A percentile compares a stretch with the other conserved stretches of the same genome.
Conservation (phyloP, 306 rosid genomes). For the Sophora flavescens region DNA sequence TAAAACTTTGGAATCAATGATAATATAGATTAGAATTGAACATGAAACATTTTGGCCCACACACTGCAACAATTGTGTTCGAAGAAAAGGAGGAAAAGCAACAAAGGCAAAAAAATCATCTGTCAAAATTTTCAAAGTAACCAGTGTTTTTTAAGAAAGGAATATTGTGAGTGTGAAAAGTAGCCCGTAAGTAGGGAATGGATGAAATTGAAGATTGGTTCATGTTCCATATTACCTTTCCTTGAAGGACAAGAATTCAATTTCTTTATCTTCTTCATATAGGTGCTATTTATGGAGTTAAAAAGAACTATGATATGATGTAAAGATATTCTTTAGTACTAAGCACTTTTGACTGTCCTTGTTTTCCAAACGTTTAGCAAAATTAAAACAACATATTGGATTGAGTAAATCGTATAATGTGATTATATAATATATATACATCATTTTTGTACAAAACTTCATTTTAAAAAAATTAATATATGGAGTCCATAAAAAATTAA, state of each 20-base stretch:
- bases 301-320: neutral
- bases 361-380: slow-evolving; percentile 2
- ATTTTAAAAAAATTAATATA: no score
- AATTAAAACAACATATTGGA: neutral
- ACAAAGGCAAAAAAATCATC: neutral
- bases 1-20: neutral
- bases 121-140: neutral
- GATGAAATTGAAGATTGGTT: slow-evolving; percentile 30
- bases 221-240: slow-evolving; percentile 23
- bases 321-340: slow-evolving; percentile 6
- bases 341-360: slow-evolving; percentile 9
- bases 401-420: neutral
- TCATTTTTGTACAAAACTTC: neutral
- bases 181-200: neutral
- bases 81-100: neutral
- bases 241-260: slow-evolving; percentile 34
- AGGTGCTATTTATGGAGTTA: neutral
- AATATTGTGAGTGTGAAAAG: slow-evolving; percentile 11
- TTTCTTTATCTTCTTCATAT: slow-evolving; percentile 11
- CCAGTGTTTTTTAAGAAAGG: neutral
- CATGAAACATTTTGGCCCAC: neutral
- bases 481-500: no score
- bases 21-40: neutral
- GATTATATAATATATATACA: neutral
- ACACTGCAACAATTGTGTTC: no score